Base-by-base conservation (phyloP, 208 protist genomes). In the Leishmania arabica region DNA sequence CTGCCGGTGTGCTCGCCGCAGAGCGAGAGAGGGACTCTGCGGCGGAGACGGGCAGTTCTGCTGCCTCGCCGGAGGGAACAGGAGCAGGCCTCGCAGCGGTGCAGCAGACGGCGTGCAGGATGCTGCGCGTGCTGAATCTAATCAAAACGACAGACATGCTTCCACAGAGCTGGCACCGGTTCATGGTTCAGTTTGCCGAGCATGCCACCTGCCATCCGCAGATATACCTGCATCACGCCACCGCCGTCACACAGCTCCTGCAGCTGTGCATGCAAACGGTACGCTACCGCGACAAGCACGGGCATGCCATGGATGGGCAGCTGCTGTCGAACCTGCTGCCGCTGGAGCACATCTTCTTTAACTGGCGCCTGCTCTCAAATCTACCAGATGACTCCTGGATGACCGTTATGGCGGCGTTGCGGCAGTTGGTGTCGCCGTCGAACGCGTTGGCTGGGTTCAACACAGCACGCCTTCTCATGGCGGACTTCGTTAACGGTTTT, bases 401-500 rank as follows among this genome's bases (percentile, higher is more conserved):
- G 21, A 45, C 45, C 5, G 37, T 93, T 17, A 68, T 92, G 51
- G 19, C 49, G 27, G 58, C 56, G 31, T 66, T 95, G 56, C 80
- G 72, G 79, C 71, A 82, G 71, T 66, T 93, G 54, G 77, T 95
- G 4, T 71, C 77, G 4, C 71, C 68, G 21, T 80, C 70, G 0
- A 94, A 93, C 77, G 66, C 86, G 4, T 86, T 87, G 75, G 73
- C 70, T 31, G 78, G n/a, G 27, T 42, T 93, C 60, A 95, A 95
- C 72, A 87, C 86, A 9, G 56, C 76, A n/a, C 92, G 90, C 24
- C 82, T 95, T 21, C 82, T 80, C 6, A 76, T 56, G 1, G 86
- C 86, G 0, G 88, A 92, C 75, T 93, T 94, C 62, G 76, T 94
- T 6, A 91, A 92, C 77, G 90, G 92, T 27, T 94, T 94, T 77